Evolutionary conservation across 192 early-diverging fungal species (phyloP).

Genomic region (Linnemannia zychae): DNA sequence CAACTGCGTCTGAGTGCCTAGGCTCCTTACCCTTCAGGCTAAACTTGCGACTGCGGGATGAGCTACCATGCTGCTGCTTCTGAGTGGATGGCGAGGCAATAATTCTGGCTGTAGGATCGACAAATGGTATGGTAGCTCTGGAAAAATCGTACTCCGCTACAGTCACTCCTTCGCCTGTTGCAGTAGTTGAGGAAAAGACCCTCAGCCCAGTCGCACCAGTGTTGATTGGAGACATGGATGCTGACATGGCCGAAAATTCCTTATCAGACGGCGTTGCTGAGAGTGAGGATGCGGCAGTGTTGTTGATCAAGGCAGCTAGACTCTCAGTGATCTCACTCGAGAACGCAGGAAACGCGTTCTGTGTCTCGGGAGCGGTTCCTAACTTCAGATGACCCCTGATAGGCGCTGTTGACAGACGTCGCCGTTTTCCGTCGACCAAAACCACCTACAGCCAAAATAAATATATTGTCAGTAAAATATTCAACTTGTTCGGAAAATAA

Average conservation of each 20-base stretch:
- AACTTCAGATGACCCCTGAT: background rate
- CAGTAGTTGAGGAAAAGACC: background rate
- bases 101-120: slow-evolving; percentile 30
- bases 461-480: background rate
- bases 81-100: slow-evolving; percentile 8
- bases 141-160: slow-evolving; percentile 25
- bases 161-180: background rate
- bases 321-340: slow-evolving; percentile 22
- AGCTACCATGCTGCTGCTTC: background rate
- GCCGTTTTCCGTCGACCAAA: slow-evolving; percentile 18
- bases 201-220: background rate
- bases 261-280: background rate
- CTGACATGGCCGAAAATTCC: background rate
- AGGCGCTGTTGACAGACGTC: slow-evolving; percentile 11
- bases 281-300: slow-evolving; percentile 4
- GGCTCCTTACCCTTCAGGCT: slow-evolving; percentile 44
- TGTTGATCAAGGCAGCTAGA: slow-evolving; percentile 1
- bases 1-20: background rate
- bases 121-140: slow-evolving; percentile 32
- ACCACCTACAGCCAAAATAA: background rate
- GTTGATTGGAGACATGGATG: slow-evolving; percentile 4
- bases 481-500: background rate
- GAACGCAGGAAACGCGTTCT: slow-evolving; percentile 16
- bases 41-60: slow-evolving; percentile 2
- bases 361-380: background rate